Conservation (phyloP, 2,329 filamentous ascomycete genomes). For the Nemania bipapillata region DNA sequence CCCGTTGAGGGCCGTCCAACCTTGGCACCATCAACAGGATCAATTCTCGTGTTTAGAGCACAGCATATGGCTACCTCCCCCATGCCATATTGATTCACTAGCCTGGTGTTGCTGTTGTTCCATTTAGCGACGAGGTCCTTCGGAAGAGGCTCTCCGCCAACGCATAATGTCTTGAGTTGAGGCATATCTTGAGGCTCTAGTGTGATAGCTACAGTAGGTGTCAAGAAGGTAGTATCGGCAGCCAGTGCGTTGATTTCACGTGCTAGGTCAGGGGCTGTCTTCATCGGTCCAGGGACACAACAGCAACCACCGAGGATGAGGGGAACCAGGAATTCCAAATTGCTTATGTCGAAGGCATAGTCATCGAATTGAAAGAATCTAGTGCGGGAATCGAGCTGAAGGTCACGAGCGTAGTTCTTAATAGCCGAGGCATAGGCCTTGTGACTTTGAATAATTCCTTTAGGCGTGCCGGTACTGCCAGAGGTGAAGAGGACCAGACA, state of each 20-base stretch:
- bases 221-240: conserved; percentile 34
- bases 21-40: conserved; percentile 28
- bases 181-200: conserved; percentile 30
- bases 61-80: conserved; percentile 41
- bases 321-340: conserved; percentile 34
- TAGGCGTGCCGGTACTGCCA: conserved; percentile 40
- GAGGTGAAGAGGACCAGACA: conserved; percentile 41
- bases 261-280: conserved; percentile 26
- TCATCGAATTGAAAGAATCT: conserved; percentile 34
- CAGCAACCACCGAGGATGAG: conserved; percentile 32
- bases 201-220: conserved; percentile 36
- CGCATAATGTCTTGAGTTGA: conserved; percentile 32
- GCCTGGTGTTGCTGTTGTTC: conserved; percentile 24
- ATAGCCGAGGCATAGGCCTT: conserved; percentile 30
- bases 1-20: conserved; percentile 35
- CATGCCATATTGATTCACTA: conserved; percentile 41
- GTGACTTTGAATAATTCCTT: conserved; percentile 40
- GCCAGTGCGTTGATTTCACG: conserved; percentile 29
- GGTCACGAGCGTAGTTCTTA: conserved; percentile 32
- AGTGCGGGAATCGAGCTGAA: conserved; percentile 30
- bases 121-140: conserved; percentile 38
- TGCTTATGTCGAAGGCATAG: conserved; percentile 37
- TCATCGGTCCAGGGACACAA: conserved; percentile 33
- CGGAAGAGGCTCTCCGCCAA: conserved; percentile 38
- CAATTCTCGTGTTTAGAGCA: conserved; percentile 35